phyloP scores from a whole-genome alignment of 306 rosid species.

The Trifolium pratense region DNA sequence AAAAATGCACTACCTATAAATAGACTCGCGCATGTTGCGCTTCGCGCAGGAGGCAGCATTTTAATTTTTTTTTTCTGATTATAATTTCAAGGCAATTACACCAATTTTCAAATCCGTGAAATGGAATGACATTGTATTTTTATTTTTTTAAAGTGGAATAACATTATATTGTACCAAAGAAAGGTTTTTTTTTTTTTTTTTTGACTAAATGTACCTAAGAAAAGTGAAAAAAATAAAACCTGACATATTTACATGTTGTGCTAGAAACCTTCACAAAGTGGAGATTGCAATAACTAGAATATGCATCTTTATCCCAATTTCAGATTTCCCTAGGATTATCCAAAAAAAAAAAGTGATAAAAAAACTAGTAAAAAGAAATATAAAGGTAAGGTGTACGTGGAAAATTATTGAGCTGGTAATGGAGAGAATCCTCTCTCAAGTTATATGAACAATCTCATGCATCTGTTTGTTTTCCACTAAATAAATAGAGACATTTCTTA shows the following conservation, averaged over 20 bases:
- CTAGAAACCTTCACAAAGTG: conserved; percentile 14
- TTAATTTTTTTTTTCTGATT: no score
- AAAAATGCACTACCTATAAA: no score
- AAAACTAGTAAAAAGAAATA: background rate
- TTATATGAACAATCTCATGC: background rate
- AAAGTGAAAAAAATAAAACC: no score
- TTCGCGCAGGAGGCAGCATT: no score
- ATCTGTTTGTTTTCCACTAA: conserved; percentile 43
- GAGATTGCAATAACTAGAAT: background rate
- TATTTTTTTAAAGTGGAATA: no score
- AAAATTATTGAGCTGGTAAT: background rate
- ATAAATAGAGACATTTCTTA: conserved; percentile 23
- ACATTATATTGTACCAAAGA: no score
- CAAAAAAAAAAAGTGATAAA: background rate
- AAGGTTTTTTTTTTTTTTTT: no score
- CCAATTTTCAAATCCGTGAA: no score
- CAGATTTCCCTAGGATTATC: background rate
- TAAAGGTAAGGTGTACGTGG: background rate
- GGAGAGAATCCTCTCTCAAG: no score
- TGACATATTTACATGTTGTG: background rate
- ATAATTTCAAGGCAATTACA: no score
- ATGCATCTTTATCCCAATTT: conserved; percentile 19
- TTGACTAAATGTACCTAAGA: background rate
- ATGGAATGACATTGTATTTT: no score
- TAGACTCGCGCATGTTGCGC: no score